Base-by-base conservation (phyloP, 2,329 filamentous ascomycete genomes). In the Cytospora piceicola region DNA sequence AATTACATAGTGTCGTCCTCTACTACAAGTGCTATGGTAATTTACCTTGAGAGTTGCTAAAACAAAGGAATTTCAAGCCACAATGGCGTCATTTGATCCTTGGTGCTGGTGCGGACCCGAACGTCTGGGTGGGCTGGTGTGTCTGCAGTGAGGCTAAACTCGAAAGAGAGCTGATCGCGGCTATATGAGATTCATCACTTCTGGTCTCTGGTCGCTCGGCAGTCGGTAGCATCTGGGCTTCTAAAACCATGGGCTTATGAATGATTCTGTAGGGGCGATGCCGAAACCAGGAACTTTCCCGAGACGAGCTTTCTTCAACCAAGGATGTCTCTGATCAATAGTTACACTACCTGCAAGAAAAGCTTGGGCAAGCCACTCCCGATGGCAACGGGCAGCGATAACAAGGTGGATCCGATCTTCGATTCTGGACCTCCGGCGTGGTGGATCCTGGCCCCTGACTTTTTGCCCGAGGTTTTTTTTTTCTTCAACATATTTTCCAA, bases 391-490 rank as follows among this genome's bases (percentile, higher is more conserved):
- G 39, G 46, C n/a, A 49, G 36, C 46, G 53, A 51, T 57, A 63
- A 63, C 60, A 54, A 3, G 53, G 60, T 63, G 60, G 53, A 63
- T 63, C 36, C 60, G 39, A 46, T 51, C 29, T 51, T 27, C 5
- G 27, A 29, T 29, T 36, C 36, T 49, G 34, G 49, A 24, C 36
- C 36, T 42, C 58, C 46, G 32, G 24, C 32, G 32, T 56, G 52
- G 65, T 67, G 61, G 65, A 56, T 56, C 65, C 39, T 17, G 22
- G 17, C 61, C 51, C 57, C 61, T 61, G 39, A 59, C 30, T 27
- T 64, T 65, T 60, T 52, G 39, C 34, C 29, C 34, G 32, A 54
- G n/a, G 27, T 24, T 62, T 55, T 57, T 61, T 34, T 42, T 46
- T 30, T 29, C 27, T 30, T n/a, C 20, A 52, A 58, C 46, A 32